Base-by-base conservation (phyloP, 2,329 filamentous ascomycete species). In the Geosmithia morbida region DNA sequence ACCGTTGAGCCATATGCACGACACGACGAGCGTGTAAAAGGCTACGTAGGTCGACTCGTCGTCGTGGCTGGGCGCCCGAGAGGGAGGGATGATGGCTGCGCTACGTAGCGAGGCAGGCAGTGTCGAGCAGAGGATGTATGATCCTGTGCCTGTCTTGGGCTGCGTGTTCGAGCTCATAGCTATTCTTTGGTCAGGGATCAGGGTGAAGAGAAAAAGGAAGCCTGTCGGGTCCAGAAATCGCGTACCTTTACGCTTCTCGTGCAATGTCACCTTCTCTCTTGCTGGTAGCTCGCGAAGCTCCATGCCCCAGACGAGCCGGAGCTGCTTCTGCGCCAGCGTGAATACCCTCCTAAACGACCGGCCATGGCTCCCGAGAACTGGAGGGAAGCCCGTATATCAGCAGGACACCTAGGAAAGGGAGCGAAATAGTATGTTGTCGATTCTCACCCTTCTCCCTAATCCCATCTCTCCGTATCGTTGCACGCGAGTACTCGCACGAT, bases 271-370 rank as follows among this genome's bases (percentile, higher is more conserved):
- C 62, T 88, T 94, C 57, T 96, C 90, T 57, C 76, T 77, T 1
- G 75, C 70, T 0, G 92, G 88, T 45, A 97, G 70, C 64, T 96
- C 89, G 3, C 79, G 72, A 72, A 98, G 76, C 61, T 89, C 76
- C 88, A 97, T 95, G n/a, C 92, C 92, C 64, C 95, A 97, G 1
- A 81, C 74, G 2, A 67, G 66, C 44, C 73, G 70, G 39, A 98
- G 68, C 53, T 85, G 76, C 33, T 69, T 64, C 61, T 98, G 90
- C 41, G 90, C 87, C 41, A 75, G 69, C 0, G 77, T 75, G 57
- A 95, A 96, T 3, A 96, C 79, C 13, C 66, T 62, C 59, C 80
- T 88, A 61, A 96, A 97, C 37, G 79, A 69, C 30, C 83, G 72
- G 7, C 78, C 68, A 8, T 81, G 75, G 43, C 80, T 73, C 17